These are phyloP conservation scores for Apophysomyces ossiformis DNA, from an alignment of 371 early-diverging fungal genomes.

Conservation along the genomic window DNA sequence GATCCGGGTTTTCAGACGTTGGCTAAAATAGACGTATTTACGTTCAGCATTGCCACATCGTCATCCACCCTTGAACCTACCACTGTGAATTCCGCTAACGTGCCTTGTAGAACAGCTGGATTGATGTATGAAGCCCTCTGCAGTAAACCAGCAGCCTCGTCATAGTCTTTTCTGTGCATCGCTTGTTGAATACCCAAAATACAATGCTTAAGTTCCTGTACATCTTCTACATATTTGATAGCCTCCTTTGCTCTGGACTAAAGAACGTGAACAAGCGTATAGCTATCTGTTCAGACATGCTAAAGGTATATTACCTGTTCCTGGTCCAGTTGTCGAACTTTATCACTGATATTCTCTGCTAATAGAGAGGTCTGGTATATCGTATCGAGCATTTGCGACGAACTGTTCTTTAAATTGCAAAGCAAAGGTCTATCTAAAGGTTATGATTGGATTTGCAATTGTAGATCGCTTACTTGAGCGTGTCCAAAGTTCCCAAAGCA, in stretches of 20 bases:
- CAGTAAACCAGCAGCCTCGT: constrained; percentile 74
- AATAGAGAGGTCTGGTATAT: constrained; percentile 71
- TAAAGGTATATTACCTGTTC: constrained; percentile 55
- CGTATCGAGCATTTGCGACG: constrained; percentile 60
- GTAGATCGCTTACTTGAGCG: constrained; percentile 47
- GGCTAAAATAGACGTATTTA: constrained; percentile 36
- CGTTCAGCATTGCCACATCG: neutral
- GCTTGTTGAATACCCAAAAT: constrained; percentile 77
- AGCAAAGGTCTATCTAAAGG: constrained; percentile 62
- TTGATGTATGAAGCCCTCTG: constrained; percentile 71
- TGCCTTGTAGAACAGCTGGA: constrained; percentile 65
- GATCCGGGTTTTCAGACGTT: constrained; percentile 65
- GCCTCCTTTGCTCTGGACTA: constrained; percentile 74
- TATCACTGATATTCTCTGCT: constrained; percentile 81
- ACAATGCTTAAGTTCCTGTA: constrained; percentile 78
- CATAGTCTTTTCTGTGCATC: constrained; percentile 71
- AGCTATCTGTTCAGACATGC: neutral
- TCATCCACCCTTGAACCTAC: constrained; percentile 21
- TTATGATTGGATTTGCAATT: neutral
- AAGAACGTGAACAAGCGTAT: neutral
- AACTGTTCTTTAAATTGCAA: constrained; percentile 50
- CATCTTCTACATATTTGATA: constrained; percentile 71
- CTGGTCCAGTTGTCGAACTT: constrained; percentile 82
- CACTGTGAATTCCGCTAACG: constrained; percentile 72
- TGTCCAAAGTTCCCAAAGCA: constrained; percentile 42